Conservation (phyloP, 352 stramenopile genomes). For the Phytophthora hybrid region DNA sequence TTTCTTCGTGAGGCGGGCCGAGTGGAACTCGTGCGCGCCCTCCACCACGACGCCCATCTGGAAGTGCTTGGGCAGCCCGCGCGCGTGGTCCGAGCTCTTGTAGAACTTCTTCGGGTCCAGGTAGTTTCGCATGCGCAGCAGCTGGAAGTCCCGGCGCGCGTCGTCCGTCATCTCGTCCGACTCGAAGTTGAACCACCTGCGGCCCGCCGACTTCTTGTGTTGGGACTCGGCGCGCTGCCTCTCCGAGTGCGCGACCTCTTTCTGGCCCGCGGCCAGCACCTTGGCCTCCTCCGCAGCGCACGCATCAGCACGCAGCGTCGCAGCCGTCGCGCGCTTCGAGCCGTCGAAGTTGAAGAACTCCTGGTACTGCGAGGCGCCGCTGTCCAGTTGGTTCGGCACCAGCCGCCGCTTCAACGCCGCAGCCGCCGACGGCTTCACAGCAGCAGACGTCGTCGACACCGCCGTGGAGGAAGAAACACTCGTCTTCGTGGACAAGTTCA, state of each 20-base stretch:
- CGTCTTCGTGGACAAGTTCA: slow-evolving; percentile 45
- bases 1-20: slow-evolving; percentile 92
- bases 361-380: slow-evolving; percentile 59
- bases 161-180: slow-evolving; percentile 91
- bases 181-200: slow-evolving; percentile 94
- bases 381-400: slow-evolving; percentile 73
- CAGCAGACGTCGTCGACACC: neutral
- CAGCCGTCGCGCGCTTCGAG: slow-evolving; percentile 26
- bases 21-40: slow-evolving; percentile 91
- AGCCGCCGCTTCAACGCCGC: slow-evolving; percentile 33
- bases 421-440: slow-evolving; percentile 10
- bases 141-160: slow-evolving; percentile 88
- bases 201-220: slow-evolving; percentile 64
- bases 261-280: slow-evolving; percentile 49
- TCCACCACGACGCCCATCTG: slow-evolving; percentile 95
- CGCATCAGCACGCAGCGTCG: slow-evolving; percentile 50
- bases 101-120: slow-evolving; percentile 98
- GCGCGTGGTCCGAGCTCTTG: slow-evolving; percentile 92
- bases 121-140: slow-evolving; percentile 96
- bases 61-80: slow-evolving; percentile 89
- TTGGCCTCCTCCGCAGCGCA: slow-evolving; percentile 57
- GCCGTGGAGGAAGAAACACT: neutral
- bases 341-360: slow-evolving; percentile 45
- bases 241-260: slow-evolving; percentile 51
- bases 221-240: slow-evolving; percentile 61